Evolutionary conservation across 805 yeast species (phyloP), one percentile per base, ranked within the genome.

Genomic region (Nakazawaea pomicola): DNA sequence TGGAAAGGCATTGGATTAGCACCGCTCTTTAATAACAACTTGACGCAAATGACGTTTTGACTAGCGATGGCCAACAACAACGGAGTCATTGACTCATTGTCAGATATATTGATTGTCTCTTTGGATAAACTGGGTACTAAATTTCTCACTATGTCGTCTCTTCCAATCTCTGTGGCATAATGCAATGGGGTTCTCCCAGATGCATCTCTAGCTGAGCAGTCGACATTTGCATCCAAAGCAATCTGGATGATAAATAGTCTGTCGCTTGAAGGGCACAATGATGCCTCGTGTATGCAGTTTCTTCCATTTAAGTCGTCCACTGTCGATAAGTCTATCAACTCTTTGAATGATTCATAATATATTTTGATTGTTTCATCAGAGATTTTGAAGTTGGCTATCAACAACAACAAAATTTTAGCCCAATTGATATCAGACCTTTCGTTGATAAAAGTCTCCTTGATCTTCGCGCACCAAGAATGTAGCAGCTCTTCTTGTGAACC

Each of bases 101-200:
- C 93, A 43, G 79, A 59, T 19, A 67, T 65, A 53, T 76, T 80
- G 4, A 76, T 51, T 2, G 52, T 50, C 23, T 49, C 54, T 4
- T 68, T 17, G 9, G 36, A n/a, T 6, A 64, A 49, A 6, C 55
- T 43, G n/a, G 65, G 53, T 25, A 74, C 50, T 3, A 72, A 51
- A 4, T 50, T 46, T 18, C 51, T 48, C 14, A 74, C 62, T 18
- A 74, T 54, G 29, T 69, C 74, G 25, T 60, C 52, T 46, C 75
- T 66, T 0, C 80, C 81, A 38, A 65, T 52, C 45, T 76, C 81
- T 3, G 95, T 74, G 4, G 95, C 95, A 56, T 89, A 88, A 60
- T 91, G 98, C 14, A 93, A 63, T 17, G 97, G 90, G 1, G 83
- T 79, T 48, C 91, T 72, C 3, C 95, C 95, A 49, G 78, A 76